Evolutionary conservation across 2,329 filamentous ascomycete genomes (phyloP).

Genomic region (Furcasterigmium sp.): DNA sequence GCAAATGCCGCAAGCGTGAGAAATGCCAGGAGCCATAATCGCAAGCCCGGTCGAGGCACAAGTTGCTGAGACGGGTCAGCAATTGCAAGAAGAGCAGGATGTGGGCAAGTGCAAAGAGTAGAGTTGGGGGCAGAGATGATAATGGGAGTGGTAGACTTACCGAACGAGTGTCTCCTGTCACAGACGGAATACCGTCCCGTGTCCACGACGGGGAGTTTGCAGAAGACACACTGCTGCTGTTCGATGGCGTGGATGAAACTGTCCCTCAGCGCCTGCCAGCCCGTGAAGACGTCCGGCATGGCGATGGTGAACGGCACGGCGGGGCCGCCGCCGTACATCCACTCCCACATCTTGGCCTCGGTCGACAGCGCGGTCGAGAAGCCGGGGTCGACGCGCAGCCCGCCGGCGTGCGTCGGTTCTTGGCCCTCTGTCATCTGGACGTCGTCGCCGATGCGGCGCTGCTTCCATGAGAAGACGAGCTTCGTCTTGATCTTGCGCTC

Average conservation of each 20-base stretch:
- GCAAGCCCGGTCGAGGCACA: slow-evolving; percentile 50
- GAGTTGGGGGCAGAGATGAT: background rate
- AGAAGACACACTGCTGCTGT: slow-evolving; percentile 42
- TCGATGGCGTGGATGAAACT: slow-evolving; percentile 31
- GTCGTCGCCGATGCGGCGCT: slow-evolving; percentile 2
- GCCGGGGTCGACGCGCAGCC: background rate
- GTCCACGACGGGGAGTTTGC: slow-evolving; percentile 26
- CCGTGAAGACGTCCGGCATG: slow-evolving; percentile 2
- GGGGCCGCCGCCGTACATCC: slow-evolving; percentile 51
- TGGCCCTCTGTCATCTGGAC: background rate
- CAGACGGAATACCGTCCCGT: slow-evolving; percentile 31
- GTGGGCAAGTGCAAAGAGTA: background rate
- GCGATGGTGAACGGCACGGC: slow-evolving; percentile 32
- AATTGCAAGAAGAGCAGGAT: background rate
- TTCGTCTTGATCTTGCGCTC: slow-evolving; percentile 34
- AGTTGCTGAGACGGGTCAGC: slow-evolving; percentile 29
- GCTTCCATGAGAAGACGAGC: slow-evolving; percentile 27
- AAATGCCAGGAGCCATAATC: slow-evolving; percentile 48
- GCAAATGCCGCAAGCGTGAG: slow-evolving; percentile 50
- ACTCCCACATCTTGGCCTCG: slow-evolving; percentile 51
- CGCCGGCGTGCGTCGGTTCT: background rate
- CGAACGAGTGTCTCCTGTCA: slow-evolving; percentile 31
- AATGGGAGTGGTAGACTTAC: slow-evolving; percentile 20
- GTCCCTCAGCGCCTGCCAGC: slow-evolving; percentile 19
- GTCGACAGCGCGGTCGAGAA: slow-evolving; percentile 27